Conservation (phyloP, 2,329 filamentous ascomycete genomes). For the Aspergillus awamori region DNA sequence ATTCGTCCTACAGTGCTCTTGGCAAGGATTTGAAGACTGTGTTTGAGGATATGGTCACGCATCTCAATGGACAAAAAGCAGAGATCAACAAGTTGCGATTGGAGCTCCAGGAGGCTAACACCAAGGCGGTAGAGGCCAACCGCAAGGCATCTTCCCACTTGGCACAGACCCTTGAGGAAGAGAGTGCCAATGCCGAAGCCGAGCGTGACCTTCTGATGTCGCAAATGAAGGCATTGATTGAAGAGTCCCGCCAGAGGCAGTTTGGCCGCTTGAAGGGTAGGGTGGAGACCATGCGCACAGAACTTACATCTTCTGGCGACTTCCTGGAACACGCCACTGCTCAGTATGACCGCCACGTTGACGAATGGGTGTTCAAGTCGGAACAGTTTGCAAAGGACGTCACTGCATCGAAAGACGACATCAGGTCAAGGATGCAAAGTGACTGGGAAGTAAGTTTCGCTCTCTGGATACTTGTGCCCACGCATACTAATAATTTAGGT, state of each 20-base stretch:
- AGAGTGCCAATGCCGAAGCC: conserved; percentile 69
- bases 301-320: conserved; percentile 66
- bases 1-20: conserved; percentile 79
- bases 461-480: neutral
- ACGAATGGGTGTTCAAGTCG: conserved; percentile 71
- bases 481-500: conserved; percentile 49
- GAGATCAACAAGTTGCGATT: conserved; percentile 74
- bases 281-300: conserved; percentile 64
- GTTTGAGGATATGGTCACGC: conserved; percentile 77
- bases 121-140: conserved; percentile 69
- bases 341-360: conserved; percentile 71
- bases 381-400: conserved; percentile 71
- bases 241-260: conserved; percentile 72
- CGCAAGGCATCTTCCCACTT: conserved; percentile 67
- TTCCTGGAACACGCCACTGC: conserved; percentile 67
- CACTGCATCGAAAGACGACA: conserved; percentile 69
- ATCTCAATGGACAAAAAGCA: conserved; percentile 73
- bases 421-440: conserved; percentile 81
- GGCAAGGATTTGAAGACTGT: conserved; percentile 83
- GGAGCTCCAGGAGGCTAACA: conserved; percentile 72
- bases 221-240: conserved; percentile 78
- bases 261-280: conserved; percentile 69
- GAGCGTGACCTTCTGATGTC: conserved; percentile 74
- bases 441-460: conserved; percentile 73
- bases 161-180: conserved; percentile 71